Conservation (phyloP, 1,284 basidiomycete species). For the Ceratorhiza oryzae-sativae region DNA sequence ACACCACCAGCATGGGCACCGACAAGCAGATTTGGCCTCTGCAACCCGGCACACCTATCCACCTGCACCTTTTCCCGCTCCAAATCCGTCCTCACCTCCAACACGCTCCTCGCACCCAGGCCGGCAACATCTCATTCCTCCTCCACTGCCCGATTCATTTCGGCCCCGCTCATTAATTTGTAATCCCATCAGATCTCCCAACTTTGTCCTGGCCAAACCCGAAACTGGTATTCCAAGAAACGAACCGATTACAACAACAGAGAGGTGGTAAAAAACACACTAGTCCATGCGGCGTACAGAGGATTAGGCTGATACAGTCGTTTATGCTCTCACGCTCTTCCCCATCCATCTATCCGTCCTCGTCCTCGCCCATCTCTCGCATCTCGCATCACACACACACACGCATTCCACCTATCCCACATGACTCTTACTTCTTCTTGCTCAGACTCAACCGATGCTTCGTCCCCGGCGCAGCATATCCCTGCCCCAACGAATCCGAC, state of each 20-base stretch:
- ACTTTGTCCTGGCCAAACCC: not conserved
- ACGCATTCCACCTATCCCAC: not conserved
- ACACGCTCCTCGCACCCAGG: not conserved
- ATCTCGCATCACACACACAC: too few relatives aligned
- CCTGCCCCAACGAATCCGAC: not conserved
- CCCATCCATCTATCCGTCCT: not conserved
- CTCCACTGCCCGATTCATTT: not conserved
- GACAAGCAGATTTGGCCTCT: too few relatives aligned
- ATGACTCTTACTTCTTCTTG: slow-evolving; percentile 15
- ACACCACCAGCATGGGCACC: too few relatives aligned
- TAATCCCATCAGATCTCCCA: not conserved
- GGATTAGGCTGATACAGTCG: not conserved
- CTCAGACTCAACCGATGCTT: slow-evolving; percentile 11
- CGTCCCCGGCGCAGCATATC: slow-evolving; percentile 14
- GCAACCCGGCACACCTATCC: too few relatives aligned
- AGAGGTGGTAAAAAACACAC: not conserved
- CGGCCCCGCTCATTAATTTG: not conserved
- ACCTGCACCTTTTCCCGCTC: not conserved
- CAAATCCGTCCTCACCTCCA: not conserved
- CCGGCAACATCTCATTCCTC: slow-evolving; percentile 13
- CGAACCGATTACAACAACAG: not conserved
- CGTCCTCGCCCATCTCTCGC: too few relatives aligned
- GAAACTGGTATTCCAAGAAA: slow-evolving; percentile 2
- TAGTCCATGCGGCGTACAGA: not conserved
- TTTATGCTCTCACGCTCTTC: not conserved